phyloP scores from a whole-genome alignment of 306 rosid genomes.

The Myrica gale region DNA sequence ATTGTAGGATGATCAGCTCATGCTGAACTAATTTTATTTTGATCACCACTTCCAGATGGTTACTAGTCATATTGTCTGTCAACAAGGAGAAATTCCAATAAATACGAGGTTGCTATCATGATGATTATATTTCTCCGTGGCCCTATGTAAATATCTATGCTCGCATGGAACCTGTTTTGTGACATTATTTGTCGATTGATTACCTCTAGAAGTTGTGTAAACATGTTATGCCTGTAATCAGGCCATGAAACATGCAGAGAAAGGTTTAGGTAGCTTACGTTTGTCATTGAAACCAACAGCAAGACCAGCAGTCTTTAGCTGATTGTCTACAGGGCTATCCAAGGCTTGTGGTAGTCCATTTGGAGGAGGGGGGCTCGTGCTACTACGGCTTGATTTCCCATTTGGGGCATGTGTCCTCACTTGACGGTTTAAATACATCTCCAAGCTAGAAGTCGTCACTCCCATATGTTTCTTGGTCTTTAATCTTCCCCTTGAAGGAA shows the following conservation, averaged over 20 bases:
- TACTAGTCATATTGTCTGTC: background rate
- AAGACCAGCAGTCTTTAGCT: constrained; percentile 49
- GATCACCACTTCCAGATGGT: background rate
- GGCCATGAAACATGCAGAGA: constrained; percentile 17
- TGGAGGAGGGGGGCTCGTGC: constrained; percentile 81
- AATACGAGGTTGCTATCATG: background rate
- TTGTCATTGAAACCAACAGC: constrained; percentile 88
- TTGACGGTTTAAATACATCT: constrained; percentile 68
- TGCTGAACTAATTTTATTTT: background rate
- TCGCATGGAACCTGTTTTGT: background rate
- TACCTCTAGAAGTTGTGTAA: constrained; percentile 6
- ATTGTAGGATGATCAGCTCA: constrained; percentile 1
- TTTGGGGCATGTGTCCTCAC: constrained; percentile 56
- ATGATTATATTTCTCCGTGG: background rate
- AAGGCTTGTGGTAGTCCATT: constrained; percentile 52
- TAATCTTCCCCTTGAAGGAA: constrained; percentile 62
- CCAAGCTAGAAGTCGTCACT: constrained; percentile 54
- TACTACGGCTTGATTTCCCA: constrained; percentile 71
- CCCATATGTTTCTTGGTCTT: constrained; percentile 70
- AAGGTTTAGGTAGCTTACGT: constrained; percentile 43
- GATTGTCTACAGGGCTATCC: constrained; percentile 60
- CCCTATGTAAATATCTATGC: background rate
- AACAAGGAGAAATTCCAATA: background rate
- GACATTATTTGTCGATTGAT: background rate
- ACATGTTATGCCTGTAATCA: background rate